Evolutionary conservation across 805 yeast species (phyloP), one percentile per base, ranked within the genome.

Genomic region (Saccharomycopsis fermentans): DNA sequence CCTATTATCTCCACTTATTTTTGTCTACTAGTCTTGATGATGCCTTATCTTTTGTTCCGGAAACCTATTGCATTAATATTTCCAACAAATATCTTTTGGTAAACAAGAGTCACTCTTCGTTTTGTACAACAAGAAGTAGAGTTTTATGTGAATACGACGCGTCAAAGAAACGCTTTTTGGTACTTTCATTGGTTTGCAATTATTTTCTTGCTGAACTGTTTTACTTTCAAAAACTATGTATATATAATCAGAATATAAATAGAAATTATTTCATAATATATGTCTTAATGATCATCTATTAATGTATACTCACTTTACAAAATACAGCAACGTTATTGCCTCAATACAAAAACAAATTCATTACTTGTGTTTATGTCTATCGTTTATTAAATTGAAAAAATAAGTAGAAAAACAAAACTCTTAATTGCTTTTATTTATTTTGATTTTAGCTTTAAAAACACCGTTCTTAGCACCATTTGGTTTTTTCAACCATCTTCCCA

Each of bases 401-500:
- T 29, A 29, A n/a, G 16, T 12, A 26, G 17, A 50, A 32, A n/a
- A 34, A 12, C n/a, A 48, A 24, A 24, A 48, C 6, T n/a, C 37
- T 32, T 51, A 17, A 51, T 27, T 34, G 27, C 16, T 51, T 29
- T 32, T 34, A 11, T 58, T 57, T 26, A 55, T 37, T 43, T 52
- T 52, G 56, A 81, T 73, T 29, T 74, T 74, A 59, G 78, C 81
- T 9, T 84, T 80, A 65, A 77, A 81, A 63, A 89, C 75, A 59
- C 89, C 89, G 71, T 87, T 89, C 70, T 92, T 81, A 34, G 86
- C 85, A 6, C 87, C 87, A 27, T 76, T 75, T 39, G 79, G 75
- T 57, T 80, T 76, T 52, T 78, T 75, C 27, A 83, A 70, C 96
- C 97, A 91, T 69, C 97, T 83, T 40, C 97, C 97, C 59, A 88